Percentiles rank a stretch among this genome's conserved stretches.
These are phyloP conservation scores for Thelephora aurantiotincta DNA, from an alignment of 768 basidiomycete species.

Conservation along the genomic window DNA sequence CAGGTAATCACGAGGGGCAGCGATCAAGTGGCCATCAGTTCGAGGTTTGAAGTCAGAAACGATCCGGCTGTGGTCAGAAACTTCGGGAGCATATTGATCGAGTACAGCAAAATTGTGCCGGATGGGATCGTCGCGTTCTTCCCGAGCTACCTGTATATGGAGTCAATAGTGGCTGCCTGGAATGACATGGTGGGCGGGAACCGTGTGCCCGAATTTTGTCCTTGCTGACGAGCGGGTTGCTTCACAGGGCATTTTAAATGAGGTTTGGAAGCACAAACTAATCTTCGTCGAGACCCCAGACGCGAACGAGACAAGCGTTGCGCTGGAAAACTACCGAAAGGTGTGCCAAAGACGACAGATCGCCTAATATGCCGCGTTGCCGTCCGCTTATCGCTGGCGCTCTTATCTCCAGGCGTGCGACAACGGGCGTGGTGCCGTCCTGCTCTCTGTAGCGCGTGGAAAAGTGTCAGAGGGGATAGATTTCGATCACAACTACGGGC, in stretches of 20 bases:
- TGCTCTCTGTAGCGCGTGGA: slow-evolving; percentile 93
- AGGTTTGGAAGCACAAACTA: slow-evolving; percentile 99
- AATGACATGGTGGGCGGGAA: slow-evolving; percentile 84
- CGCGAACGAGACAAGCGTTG: slow-evolving; percentile 96
- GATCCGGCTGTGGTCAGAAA: slow-evolving; percentile 98
- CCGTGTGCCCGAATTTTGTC: not conserved
- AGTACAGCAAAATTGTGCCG: slow-evolving; percentile 95
- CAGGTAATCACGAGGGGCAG: slow-evolving; percentile 96
- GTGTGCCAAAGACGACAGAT: slow-evolving; percentile 26
- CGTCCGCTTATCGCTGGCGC: not conserved
- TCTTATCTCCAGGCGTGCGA: slow-evolving; percentile 67
- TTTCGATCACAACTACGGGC: slow-evolving; percentile 98
- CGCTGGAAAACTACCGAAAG: slow-evolving; percentile 91
- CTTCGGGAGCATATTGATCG: slow-evolving; percentile 94
- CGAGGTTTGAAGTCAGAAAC: slow-evolving; percentile 96
- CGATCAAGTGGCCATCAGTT: slow-evolving; percentile 97
- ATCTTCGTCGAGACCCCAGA: slow-evolving; percentile 99
- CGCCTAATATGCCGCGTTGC: not conserved
- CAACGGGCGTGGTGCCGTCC: slow-evolving; percentile 92
- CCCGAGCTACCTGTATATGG: slow-evolving; percentile 99
- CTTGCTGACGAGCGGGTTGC: not conserved
- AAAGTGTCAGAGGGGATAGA: slow-evolving; percentile 99
- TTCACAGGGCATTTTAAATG: slow-evolving; percentile 88
- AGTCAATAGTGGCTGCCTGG: slow-evolving; percentile 99
- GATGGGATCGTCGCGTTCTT: slow-evolving; percentile 99